phyloP scores from a whole-genome alignment of 495 filamentous ascomycete genomes.

The Penicillium canariense region DNA sequence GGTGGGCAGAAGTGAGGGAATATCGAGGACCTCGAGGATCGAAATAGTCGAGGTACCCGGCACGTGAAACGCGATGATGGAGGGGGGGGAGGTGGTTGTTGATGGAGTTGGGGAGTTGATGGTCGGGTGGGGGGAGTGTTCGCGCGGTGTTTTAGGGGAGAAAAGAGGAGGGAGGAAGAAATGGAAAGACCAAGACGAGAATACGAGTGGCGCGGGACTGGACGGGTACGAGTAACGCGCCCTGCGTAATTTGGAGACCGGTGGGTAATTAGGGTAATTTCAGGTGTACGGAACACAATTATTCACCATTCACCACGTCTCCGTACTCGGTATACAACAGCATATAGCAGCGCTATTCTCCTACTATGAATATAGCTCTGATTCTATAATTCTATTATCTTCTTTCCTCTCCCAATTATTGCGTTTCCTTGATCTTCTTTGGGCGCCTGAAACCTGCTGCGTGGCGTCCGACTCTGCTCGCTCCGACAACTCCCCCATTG shows the following conservation, averaged over 20 bases:
- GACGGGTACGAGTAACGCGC: slow-evolving; percentile 14
- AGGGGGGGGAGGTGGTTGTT: slow-evolving; percentile 9
- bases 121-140: not conserved
- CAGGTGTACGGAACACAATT: not conserved
- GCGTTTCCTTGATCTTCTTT: too few relatives aligned
- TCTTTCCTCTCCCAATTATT: not conserved
- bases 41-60: not conserved
- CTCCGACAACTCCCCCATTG: not conserved
- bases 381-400: not conserved
- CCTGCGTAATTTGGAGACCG: slow-evolving; percentile 29
- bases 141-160: slow-evolving; percentile 2
- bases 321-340: too few relatives aligned
- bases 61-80: slow-evolving; percentile 1
- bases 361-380: too few relatives aligned
- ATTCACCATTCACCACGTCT: too few relatives aligned
- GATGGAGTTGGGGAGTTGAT: slow-evolving; percentile 9
- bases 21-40: slow-evolving; percentile 12
- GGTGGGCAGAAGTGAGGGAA: slow-evolving; percentile 22
- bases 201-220: slow-evolving; percentile 10
- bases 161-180: slow-evolving; percentile 19
- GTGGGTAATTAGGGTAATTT: slow-evolving; percentile 7
- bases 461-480: not conserved
- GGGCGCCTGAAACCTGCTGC: not conserved
- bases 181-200: slow-evolving; percentile 32
- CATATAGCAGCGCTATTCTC: too few relatives aligned